phyloP scores from a whole-genome alignment of 228 moss, liverwort and hornwort genomes.

The Sphagnum magellanicum region DNA sequence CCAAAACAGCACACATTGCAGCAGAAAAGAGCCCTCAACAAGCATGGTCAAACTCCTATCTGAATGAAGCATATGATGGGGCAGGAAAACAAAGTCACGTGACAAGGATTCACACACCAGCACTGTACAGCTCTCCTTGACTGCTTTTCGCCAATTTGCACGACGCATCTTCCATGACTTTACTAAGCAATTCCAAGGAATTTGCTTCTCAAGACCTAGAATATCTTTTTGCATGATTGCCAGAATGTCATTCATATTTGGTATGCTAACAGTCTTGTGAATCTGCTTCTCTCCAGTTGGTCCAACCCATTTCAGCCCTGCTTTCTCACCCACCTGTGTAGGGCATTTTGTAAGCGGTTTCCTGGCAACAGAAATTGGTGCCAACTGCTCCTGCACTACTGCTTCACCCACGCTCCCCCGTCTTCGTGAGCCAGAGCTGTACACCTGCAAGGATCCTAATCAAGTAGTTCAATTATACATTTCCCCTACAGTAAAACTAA shows the following conservation, averaged over 20 bases:
- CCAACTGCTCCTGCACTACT: slow-evolving; percentile 6
- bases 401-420: slow-evolving; percentile 18
- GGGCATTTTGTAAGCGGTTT: slow-evolving; percentile 12
- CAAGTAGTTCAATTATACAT: too few relatives aligned
- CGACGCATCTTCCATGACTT: slow-evolving; percentile 28
- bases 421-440: slow-evolving; percentile 37
- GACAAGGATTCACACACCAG: slow-evolving; percentile 13
- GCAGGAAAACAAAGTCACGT: too few relatives aligned
- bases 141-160: slow-evolving; percentile 30
- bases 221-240: slow-evolving; percentile 50
- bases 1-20: neutral
- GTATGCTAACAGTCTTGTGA: slow-evolving; percentile 12
- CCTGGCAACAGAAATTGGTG: slow-evolving; percentile 13
- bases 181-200: slow-evolving; percentile 32
- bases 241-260: slow-evolving; percentile 30
- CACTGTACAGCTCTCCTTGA: slow-evolving; percentile 45
- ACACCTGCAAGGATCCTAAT: slow-evolving; percentile 21
- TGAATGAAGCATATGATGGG: too few relatives aligned
- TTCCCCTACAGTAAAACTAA: too few relatives aligned
- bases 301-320: slow-evolving; percentile 5
- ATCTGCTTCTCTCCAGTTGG: slow-evolving; percentile 18
- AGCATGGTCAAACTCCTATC: neutral
- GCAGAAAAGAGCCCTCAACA: neutral
- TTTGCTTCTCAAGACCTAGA: slow-evolving; percentile 44
- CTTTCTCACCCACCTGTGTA: slow-evolving; percentile 6